A percentile compares a stretch with the other conserved stretches of the same genome.
Evolutionary conservation across 768 basidiomycete genomes (phyloP).

Genomic region (Hemileccinum rubropunctum): DNA sequence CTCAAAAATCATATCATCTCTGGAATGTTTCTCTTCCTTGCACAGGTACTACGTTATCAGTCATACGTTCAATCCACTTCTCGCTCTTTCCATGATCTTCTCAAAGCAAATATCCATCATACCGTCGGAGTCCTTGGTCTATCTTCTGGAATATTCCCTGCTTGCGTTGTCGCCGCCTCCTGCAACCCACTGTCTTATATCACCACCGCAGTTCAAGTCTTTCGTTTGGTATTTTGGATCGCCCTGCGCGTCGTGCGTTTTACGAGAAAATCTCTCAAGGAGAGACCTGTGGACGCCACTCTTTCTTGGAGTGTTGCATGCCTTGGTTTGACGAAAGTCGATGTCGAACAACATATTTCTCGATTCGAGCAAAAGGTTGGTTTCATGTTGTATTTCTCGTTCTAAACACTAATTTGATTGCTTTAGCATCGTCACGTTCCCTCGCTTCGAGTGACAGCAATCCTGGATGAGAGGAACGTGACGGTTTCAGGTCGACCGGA

Average conservation of each 20-base stretch:
- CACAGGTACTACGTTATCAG: slow-evolving; percentile 54
- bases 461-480: slow-evolving; percentile 45
- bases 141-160: slow-evolving; percentile 56
- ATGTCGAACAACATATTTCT: slow-evolving; percentile 25
- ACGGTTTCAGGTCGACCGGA: slow-evolving; percentile 62
- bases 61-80: slow-evolving; percentile 33
- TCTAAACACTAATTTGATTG: neutral
- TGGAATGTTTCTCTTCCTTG: slow-evolving; percentile 45
- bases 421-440: slow-evolving; percentile 15
- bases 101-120: slow-evolving; percentile 35
- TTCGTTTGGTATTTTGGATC: slow-evolving; percentile 52
- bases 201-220: slow-evolving; percentile 43
- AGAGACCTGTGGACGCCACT: slow-evolving; percentile 18
- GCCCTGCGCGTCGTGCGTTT: slow-evolving; percentile 40
- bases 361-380: slow-evolving; percentile 24
- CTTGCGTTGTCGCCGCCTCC: slow-evolving; percentile 50
- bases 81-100: slow-evolving; percentile 24
- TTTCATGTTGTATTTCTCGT: neutral
- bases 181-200: slow-evolving; percentile 40
- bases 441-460: slow-evolving; percentile 47
- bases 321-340: slow-evolving; percentile 28
- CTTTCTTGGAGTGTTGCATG: slow-evolving; percentile 49
- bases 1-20: slow-evolving; percentile 48
- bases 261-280: slow-evolving; percentile 23
- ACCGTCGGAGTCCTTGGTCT: slow-evolving; percentile 45